Conservation (phyloP, 768 basidiomycete species). For the Amanita thiersii region DNA sequence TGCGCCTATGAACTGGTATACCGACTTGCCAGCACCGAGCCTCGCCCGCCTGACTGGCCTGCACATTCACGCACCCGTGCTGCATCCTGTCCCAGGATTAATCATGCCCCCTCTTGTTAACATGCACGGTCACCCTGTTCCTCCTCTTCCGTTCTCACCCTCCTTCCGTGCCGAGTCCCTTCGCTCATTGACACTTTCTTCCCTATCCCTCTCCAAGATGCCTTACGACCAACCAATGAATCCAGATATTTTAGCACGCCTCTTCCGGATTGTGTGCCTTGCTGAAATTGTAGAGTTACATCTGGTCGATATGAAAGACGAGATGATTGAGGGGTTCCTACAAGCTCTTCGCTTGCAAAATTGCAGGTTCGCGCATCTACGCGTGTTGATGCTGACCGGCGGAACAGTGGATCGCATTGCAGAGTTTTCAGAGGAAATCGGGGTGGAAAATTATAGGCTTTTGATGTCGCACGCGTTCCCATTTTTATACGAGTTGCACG, state of each 20-base stretch:
- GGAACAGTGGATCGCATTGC: neutral
- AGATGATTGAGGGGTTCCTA: slow-evolving; percentile 4
- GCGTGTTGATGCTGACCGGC: neutral
- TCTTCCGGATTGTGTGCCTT: slow-evolving; percentile 4
- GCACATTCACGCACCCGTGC: slow-evolving; percentile 4
- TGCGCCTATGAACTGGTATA: slow-evolving; percentile 5
- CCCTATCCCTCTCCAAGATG: slow-evolving; percentile 6
- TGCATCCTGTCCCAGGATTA: slow-evolving; percentile 7
- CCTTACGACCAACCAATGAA: neutral
- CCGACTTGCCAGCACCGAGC: slow-evolving; percentile 1
- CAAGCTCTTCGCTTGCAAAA: neutral
- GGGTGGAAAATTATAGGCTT: slow-evolving; percentile 2
- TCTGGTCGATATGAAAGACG: slow-evolving; percentile 3
- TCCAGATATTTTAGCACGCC: slow-evolving; percentile 1
- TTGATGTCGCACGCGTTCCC: slow-evolving; percentile 5
- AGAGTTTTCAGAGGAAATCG: slow-evolving; percentile 2
- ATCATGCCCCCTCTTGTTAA: neutral
- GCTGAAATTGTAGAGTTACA: slow-evolving; percentile 1
- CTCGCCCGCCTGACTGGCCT: neutral
- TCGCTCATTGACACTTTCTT: slow-evolving; percentile 1
- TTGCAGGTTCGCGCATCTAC: slow-evolving; percentile 3
- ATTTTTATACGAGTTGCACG: neutral
- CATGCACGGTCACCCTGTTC: neutral
- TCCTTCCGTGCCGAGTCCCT: slow-evolving; percentile 3
- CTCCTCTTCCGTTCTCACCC: slow-evolving; percentile 2